Evolutionary conservation across 164 flowering plant genomes (phyloP).

Genomic region (Vitis cinerea): DNA sequence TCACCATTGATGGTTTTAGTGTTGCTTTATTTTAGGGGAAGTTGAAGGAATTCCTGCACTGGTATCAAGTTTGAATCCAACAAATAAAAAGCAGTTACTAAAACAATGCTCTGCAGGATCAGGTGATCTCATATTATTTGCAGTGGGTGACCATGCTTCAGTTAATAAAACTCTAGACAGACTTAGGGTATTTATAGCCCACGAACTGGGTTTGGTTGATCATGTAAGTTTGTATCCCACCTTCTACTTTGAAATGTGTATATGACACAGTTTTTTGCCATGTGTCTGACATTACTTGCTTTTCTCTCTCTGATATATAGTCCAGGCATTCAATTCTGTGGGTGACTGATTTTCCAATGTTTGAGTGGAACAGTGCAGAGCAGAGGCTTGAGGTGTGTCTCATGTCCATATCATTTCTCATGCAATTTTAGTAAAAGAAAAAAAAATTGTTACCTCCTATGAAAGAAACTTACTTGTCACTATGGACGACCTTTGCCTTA

Average conservation of each 20-base stretch:
- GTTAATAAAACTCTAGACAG: constrained; percentile 87
- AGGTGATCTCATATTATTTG: constrained; percentile 92
- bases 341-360: constrained; percentile 99
- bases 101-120: constrained; percentile 56
- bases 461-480: no score
- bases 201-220: constrained; percentile 71
- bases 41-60: constrained; percentile 85
- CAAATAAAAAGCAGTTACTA: constrained; percentile 47
- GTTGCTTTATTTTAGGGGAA: constrained; percentile 33
- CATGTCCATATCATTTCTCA: not conserved
- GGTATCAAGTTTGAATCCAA: constrained; percentile 58
- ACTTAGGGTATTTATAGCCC: constrained; percentile 65
- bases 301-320: constrained; percentile 30
- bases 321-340: constrained; percentile 82
- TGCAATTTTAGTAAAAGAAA: not conserved
- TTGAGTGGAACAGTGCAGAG: constrained; percentile 91
- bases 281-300: not conserved
- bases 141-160: constrained; percentile 59
- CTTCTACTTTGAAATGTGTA: not conserved
- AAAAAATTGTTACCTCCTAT: not conserved
- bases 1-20: constrained; percentile 7
- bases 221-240: constrained; percentile 46
- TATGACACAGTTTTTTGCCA: not conserved
- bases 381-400: constrained; percentile 82
- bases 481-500: not conserved